Evolutionary conservation across 2,329 filamentous ascomycete genomes (phyloP).

Genomic region (Talaromyces sp.): DNA sequence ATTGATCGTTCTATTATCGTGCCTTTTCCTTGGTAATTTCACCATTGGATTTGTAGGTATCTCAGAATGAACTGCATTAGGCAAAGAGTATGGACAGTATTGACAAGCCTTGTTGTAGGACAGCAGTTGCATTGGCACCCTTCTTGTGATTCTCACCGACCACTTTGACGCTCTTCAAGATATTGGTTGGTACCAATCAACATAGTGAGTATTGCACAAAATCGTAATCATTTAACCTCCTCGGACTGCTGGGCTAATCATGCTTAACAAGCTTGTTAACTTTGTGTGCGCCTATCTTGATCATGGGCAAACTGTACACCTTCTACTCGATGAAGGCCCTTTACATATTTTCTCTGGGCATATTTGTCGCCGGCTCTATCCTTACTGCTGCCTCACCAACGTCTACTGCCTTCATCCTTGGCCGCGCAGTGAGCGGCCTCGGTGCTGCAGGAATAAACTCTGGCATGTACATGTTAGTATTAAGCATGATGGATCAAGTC

Average conservation of each 20-base stretch:
- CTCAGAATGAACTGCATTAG: not conserved
- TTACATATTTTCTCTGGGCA: constrained; percentile 24
- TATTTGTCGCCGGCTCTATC: constrained; percentile 30
- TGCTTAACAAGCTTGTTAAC: constrained; percentile 7
- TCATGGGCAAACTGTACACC: constrained; percentile 28
- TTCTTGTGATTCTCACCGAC: not conserved
- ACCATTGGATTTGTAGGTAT: not conserved
- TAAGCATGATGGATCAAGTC: not conserved
- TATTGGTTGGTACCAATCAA: not conserved
- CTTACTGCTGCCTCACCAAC: constrained; percentile 26
- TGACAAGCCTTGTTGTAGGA: not conserved
- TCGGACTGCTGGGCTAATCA: not conserved
- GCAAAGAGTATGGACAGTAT: not conserved
- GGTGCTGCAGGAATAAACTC: constrained; percentile 24
- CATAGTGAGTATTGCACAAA: not conserved
- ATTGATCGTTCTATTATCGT: not conserved
- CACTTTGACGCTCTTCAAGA: not conserved
- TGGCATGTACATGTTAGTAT: constrained; percentile 13
- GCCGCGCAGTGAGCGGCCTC: constrained; percentile 26
- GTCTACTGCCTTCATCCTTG: constrained; percentile 26
- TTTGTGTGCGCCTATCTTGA: constrained; percentile 9
- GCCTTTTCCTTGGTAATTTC: constrained; percentile 1
- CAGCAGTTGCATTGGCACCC: not conserved
- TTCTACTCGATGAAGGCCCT: constrained; percentile 29
- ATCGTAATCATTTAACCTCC: not conserved